Conservation (phyloP, 1,139 yeast genomes). For the Hansenula lynferdii region DNA sequence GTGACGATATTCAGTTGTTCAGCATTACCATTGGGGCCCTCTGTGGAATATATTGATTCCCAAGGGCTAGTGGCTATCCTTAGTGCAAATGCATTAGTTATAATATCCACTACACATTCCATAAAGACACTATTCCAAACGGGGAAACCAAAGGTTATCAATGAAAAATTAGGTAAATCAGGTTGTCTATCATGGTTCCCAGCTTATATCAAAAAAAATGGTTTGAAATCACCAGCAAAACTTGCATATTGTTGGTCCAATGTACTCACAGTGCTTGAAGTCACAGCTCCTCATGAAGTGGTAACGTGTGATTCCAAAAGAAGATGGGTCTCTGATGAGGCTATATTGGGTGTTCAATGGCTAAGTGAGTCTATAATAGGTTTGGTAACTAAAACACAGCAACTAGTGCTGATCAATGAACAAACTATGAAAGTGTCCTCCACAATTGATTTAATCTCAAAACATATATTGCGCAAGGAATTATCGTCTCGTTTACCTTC, state of each 20-base stretch:
- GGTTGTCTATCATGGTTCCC: constrained; percentile 63
- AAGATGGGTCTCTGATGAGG: constrained; percentile 41
- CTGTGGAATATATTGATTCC: constrained; percentile 46
- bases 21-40: constrained; percentile 51
- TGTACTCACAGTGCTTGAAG: constrained; percentile 49
- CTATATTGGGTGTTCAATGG: constrained; percentile 58
- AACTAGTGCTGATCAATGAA: constrained; percentile 37
- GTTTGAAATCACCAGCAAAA: constrained; percentile 33
- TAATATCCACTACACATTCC: constrained; percentile 52
- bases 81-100: constrained; percentile 44
- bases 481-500: constrained; percentile 10
- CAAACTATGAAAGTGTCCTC: constrained; percentile 32
- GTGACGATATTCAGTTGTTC: constrained; percentile 36
- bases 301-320: constrained; percentile 41
- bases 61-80: constrained; percentile 60
- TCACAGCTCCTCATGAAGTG: constrained; percentile 29
- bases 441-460: constrained; percentile 37
- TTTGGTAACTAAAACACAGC: constrained; percentile 42
- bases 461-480: constrained; percentile 36
- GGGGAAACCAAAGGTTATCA: constrained; percentile 38
- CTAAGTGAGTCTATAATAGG: constrained; percentile 44
- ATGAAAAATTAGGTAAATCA: constrained; percentile 30
- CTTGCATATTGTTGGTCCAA: constrained; percentile 69
- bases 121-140: constrained; percentile 50
- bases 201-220: constrained; percentile 27